These are phyloP conservation scores for Intubia oerlemansii DNA, from an alignment of 2,329 filamentous ascomycete genomes.

Conservation along the genomic window DNA sequence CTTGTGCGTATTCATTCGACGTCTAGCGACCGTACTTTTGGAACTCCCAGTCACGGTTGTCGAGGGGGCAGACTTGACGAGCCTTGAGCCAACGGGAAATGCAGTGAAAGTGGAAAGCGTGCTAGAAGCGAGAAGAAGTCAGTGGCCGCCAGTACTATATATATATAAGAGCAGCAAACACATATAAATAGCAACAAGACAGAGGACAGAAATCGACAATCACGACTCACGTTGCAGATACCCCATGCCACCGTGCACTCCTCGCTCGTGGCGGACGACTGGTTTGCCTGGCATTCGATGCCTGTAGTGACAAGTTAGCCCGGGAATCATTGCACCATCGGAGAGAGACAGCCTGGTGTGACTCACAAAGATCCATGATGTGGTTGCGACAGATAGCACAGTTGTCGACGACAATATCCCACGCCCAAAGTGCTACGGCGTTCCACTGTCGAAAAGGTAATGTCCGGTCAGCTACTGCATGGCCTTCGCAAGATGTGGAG, in stretches of 20 bases:
- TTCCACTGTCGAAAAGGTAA: too few species aligned
- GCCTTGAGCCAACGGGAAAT: slow-evolving; percentile 98
- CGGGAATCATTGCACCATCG: neutral
- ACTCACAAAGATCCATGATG: slow-evolving; percentile 93
- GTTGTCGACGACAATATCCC: slow-evolving; percentile 99
- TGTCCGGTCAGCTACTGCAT: too few species aligned
- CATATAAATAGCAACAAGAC: too few species aligned
- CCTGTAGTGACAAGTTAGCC: slow-evolving; percentile 23
- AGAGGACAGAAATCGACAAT: slow-evolving; percentile 24
- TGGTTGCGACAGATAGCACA: slow-evolving; percentile 98
- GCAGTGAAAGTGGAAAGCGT: slow-evolving; percentile 99
- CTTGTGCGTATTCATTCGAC: too few species aligned
- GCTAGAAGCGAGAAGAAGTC: slow-evolving; percentile 28
- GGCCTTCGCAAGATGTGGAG: too few species aligned
- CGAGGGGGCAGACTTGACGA: slow-evolving; percentile 90
- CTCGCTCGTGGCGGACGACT: slow-evolving; percentile 89
- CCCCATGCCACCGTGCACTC: slow-evolving; percentile 99
- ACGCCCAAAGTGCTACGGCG: slow-evolving; percentile 92
- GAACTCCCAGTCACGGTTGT: slow-evolving; percentile 99
- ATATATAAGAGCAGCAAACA: too few species aligned
- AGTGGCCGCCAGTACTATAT: too few species aligned
- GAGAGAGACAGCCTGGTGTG: neutral
- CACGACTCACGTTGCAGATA: slow-evolving; percentile 93
- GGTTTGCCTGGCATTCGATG: slow-evolving; percentile 97
- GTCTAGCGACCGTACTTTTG: slow-evolving; percentile 74